Conservation (phyloP, 2,329 filamentous ascomycete species). For the Xylaria sp. region DNA sequence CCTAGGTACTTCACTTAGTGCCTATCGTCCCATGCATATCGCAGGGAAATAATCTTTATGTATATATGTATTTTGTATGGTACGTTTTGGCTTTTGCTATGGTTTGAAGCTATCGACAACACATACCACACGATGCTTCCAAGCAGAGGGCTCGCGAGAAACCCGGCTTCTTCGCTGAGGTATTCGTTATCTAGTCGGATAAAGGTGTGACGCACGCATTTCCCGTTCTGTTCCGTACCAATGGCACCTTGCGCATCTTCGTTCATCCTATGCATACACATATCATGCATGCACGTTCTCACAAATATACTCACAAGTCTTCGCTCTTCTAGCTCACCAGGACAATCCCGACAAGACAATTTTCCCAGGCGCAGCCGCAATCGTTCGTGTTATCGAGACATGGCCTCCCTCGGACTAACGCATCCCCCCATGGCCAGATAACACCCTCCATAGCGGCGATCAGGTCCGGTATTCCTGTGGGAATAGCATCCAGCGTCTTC, state of each 20-base stretch:
- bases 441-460: slow-evolving; percentile 13
- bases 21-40: slow-evolving; percentile 15
- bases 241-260: not conserved
- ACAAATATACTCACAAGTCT: not conserved
- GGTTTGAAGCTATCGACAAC: slow-evolving; percentile 6
- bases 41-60: slow-evolving; percentile 28
- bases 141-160: slow-evolving; percentile 63
- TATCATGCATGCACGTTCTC: slow-evolving; percentile 4
- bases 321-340: slow-evolving; percentile 38
- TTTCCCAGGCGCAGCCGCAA: slow-evolving; percentile 43
- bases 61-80: not conserved
- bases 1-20: not conserved
- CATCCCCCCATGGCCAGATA: slow-evolving; percentile 34
- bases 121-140: slow-evolving; percentile 60
- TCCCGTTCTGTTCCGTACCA: not conserved
- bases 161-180: slow-evolving; percentile 57
- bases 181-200: slow-evolving; percentile 42
- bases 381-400: slow-evolving; percentile 40
- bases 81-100: slow-evolving; percentile 1
- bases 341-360: slow-evolving; percentile 39
- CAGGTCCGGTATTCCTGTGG: slow-evolving; percentile 25
- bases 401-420: slow-evolving; percentile 39
- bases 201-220: slow-evolving; percentile 48
- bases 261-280: not conserved
- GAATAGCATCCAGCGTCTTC: slow-evolving; percentile 43